phyloP scores from a whole-genome alignment of 2,329 filamentous ascomycete genomes.

The Alternaria longipes region DNA sequence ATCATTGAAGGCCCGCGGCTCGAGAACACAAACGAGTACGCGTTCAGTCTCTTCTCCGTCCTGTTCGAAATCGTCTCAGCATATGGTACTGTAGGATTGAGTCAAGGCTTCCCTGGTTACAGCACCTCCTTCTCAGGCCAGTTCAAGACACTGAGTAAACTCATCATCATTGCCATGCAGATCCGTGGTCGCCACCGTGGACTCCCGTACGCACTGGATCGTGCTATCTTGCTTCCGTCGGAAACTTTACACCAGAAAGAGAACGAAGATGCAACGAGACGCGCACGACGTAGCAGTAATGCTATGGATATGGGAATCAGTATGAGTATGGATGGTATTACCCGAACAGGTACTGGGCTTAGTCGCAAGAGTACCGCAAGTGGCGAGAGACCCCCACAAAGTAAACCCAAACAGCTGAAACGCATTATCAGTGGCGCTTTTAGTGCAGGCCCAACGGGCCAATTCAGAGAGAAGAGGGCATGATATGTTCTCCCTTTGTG shows the following conservation, averaged over 20 bases:
- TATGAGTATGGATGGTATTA: constrained; percentile 21
- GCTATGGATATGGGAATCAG: constrained; percentile 22
- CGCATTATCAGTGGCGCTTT: constrained; percentile 35
- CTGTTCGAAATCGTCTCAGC: constrained; percentile 56
- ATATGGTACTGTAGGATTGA: constrained; percentile 87
- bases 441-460: constrained; percentile 30
- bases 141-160: constrained; percentile 75
- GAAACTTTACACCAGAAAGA: constrained; percentile 71
- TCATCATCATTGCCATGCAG: constrained; percentile 73
- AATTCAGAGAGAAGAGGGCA: constrained; percentile 21
- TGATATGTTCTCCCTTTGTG: not conserved
- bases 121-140: constrained; percentile 85
- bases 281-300: constrained; percentile 44
- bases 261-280: constrained; percentile 60
- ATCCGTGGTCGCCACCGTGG: constrained; percentile 72
- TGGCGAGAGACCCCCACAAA: constrained; percentile 13
- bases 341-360: constrained; percentile 31
- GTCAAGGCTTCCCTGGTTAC: constrained; percentile 78
- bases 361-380: constrained; percentile 29
- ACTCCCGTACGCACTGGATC: constrained; percentile 72
- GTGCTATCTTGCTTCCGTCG: constrained; percentile 73
- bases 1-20: constrained; percentile 84
- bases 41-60: constrained; percentile 60
- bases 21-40: constrained; percentile 65
- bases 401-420: constrained; percentile 29